A percentile compares a stretch with the other conserved stretches of the same genome.
Conservation (phyloP, 345 rosid genomes). For the Combretum micranthum region DNA sequence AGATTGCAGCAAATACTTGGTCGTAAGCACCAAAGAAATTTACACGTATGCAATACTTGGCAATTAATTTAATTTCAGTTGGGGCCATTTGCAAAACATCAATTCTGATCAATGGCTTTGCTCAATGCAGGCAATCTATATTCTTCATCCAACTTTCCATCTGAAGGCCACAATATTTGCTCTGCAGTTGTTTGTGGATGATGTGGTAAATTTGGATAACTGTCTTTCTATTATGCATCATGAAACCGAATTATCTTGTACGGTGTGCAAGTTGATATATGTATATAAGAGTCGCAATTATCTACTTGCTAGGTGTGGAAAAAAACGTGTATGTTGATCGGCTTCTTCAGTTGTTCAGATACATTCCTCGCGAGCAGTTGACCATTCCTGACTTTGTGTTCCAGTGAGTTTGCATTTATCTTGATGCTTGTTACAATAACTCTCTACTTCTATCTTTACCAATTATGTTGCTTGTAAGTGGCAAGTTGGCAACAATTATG, state of each 20-base stretch:
- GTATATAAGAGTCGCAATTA: not conserved
- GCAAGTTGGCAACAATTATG: too few relatives aligned
- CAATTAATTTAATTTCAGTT: not conserved
- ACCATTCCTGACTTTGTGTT: conserved; percentile 98
- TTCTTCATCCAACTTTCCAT: conserved; percentile 91
- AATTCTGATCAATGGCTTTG: conserved; percentile 3
- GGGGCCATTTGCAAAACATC: too few relatives aligned
- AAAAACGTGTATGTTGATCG: conserved; percentile 89
- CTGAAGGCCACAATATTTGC: conserved; percentile 71
- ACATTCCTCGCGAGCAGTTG: conserved; percentile 97
- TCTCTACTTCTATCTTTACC: not conserved
- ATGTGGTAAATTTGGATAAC: conserved; percentile 44
- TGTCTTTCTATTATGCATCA: not conserved
- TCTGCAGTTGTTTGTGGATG: conserved; percentile 79
- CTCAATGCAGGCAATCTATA: conserved; percentile 66
- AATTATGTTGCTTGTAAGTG: not conserved
- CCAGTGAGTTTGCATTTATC: conserved; percentile 51
- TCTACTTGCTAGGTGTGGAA: conserved; percentile 73
- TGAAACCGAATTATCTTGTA: not conserved
- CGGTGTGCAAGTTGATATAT: not conserved
- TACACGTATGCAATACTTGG: conserved; percentile 55
- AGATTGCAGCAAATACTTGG: conserved; percentile 89
- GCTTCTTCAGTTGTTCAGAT: conserved; percentile 85
- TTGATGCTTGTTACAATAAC: not conserved
- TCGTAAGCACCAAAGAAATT: conserved; percentile 86